Base-by-base conservation (phyloP, 1,284 basidiomycete genomes). In the Marasmius fiardii region DNA sequence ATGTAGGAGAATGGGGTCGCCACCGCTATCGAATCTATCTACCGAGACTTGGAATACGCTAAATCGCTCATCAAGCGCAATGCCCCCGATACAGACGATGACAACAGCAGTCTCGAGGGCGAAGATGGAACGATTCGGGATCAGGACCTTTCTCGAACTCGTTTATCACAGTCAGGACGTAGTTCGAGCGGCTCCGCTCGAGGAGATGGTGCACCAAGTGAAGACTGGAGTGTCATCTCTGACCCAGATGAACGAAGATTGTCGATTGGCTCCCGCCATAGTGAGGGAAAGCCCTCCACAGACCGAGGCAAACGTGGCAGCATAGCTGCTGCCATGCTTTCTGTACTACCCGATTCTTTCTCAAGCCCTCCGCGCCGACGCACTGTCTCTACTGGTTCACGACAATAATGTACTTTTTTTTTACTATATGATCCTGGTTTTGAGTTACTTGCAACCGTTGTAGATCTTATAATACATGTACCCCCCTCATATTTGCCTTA, bases 21-120 rank as follows among this genome's bases (percentile, higher is more conserved):
- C 1, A 92, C 81, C 23, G 95, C 95, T 12, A 88, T 96, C 54
- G 93, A 96, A 71, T 85, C 88, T 26, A 93, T 97, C 63, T 97
- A 97, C 67, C 86, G 94, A 41, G 94, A 97, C 67, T 72, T 97
- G 56, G 93, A 95, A 62, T 94, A 95, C 68, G 90, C 93, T 35
- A 83, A 88, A 41, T 87, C 87, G 2, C 71, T 95, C 55, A 85
- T 95, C 63, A 93, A 92, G 67, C 80, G 79, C 33, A 61, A 67
- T 23, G 63, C 62, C 23, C 65, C 66, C 7, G 68, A 64, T 55
- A 68, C 50, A 11, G 65, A 70, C 8, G 67, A 68, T 43, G 75
- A 77, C 5, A 70, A 74, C n/a, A 49, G 47, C 28, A 33, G 16
- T 26, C 71, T 61, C 39, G 77, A 73, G 43, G 71, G 67, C 26